A percentile compares a stretch with the other conserved stretches of the same genome.
These are phyloP conservation scores for Leavenworthia alabamica DNA, from an alignment of 345 rosid species.

Conservation along the genomic window DNA sequence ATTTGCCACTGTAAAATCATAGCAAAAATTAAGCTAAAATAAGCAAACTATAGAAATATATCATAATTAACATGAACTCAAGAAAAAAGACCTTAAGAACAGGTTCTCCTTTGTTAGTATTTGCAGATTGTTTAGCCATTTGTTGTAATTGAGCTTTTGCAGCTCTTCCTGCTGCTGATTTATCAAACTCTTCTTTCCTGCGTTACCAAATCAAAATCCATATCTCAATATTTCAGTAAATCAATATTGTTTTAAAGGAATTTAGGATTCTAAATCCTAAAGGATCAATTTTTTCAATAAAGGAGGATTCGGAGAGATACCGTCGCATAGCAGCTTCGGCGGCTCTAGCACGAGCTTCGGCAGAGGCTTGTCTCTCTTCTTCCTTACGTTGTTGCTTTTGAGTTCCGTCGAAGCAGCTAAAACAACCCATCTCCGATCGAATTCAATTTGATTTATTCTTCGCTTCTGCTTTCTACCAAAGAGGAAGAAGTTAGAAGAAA, in stretches of 20 bases:
- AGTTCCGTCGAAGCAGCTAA: slow-evolving; percentile 65
- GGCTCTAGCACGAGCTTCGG: slow-evolving; percentile 90
- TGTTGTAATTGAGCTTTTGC: slow-evolving; percentile 69
- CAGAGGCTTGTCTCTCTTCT: slow-evolving; percentile 62
- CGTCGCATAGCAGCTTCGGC: slow-evolving; percentile 96
- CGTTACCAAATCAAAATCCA: neutral
- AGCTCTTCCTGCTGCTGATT: slow-evolving; percentile 91
- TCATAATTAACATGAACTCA: neutral
- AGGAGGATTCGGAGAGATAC: slow-evolving; percentile 24
- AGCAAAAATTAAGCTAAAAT: neutral
- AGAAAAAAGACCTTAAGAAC: slow-evolving; percentile 56
- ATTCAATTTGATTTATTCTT: slow-evolving; percentile 12
- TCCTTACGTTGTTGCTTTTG: slow-evolving; percentile 53
- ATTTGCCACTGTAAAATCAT: slow-evolving; percentile 25
- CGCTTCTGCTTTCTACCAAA: slow-evolving; percentile 17
- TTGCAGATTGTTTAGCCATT: slow-evolving; percentile 71
- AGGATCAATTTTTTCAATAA: neutral
- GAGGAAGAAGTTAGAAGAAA: slow-evolving; percentile 6
- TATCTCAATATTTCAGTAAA: neutral
- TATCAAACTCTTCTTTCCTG: slow-evolving; percentile 84
- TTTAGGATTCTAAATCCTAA: neutral
- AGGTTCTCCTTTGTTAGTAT: slow-evolving; percentile 71
- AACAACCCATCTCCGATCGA: slow-evolving; percentile 50
- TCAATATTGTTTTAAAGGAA: neutral
- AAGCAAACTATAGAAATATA: neutral